Evolutionary conservation across 2,329 filamentous ascomycete species (phyloP), one percentile per base, ranked within the genome.

Genomic region (Fusarium sp.): DNA sequence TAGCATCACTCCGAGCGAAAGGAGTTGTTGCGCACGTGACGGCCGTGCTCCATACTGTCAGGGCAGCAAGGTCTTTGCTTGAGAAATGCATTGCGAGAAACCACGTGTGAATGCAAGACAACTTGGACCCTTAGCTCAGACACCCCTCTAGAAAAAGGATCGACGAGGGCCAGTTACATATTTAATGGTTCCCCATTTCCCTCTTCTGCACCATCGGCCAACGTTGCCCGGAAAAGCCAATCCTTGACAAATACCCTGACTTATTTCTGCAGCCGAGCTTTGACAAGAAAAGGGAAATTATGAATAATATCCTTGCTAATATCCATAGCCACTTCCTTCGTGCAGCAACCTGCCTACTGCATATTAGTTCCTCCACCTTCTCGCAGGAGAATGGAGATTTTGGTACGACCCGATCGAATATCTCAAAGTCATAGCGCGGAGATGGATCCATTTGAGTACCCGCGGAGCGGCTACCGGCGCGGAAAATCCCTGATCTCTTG

Each of bases 11-110:
- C 35, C 66, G 59, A 20, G 49, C 44, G 9, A 61, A 41, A 5
- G 71, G 65, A 50, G 71, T 52, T 18, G 52, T 71, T 12, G 71
- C 56, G 20, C 74, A 75, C 18, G 73, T 60, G 10, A 75, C 67
- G 9, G 69, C 67, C 9, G 74, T 41, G 6, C 77, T 73, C 74
- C 74, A 80, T 11, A 68, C 75, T 27, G 74, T 65, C 27, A 76
- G 44, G 5, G 77, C 78, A 37, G 74, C 68, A n/a, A 79, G 33
- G 18, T 75, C 54, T 42, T 79, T 71, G 40, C 78, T 67, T 58
- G 64, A 60, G 53, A 57, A 60, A 32, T 48, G 45, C 73, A 75
- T 75, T 37, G 35, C 37, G 33, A 35, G 40, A 10, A 27, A 20
- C 27, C 45, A 53, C 32, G 30, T 52, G 33, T 17, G 33, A 56